A percentile compares a stretch with the other conserved stretches of the same genome.
These are phyloP conservation scores for Digitaria exilis DNA, from an alignment of 202 grass and related monocot genomes.

Conservation along the genomic window DNA sequence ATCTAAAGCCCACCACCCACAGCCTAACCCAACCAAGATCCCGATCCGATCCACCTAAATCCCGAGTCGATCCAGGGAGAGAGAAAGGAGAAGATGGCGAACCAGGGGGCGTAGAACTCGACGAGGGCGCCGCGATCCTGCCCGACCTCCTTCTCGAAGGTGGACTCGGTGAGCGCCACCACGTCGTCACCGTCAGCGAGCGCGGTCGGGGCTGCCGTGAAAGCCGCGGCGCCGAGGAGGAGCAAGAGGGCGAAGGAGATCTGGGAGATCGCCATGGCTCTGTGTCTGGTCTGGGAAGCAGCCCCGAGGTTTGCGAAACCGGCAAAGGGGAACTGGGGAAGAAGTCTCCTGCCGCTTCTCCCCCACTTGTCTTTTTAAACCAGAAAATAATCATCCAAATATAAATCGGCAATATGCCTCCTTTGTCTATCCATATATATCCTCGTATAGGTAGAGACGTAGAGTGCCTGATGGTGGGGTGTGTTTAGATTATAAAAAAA, in stretches of 20 bases:
- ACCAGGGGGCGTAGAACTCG: conserved; percentile 83
- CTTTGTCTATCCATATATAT: too few relatives aligned
- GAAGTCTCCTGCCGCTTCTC: neutral
- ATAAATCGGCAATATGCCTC: neutral
- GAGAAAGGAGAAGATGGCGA: neutral
- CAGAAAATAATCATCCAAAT: neutral
- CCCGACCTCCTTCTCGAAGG: conserved; percentile 75
- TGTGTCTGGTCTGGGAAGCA: neutral
- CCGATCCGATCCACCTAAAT: conserved; percentile 1
- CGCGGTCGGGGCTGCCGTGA: neutral
- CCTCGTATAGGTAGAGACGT: neutral
- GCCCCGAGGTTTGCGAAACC: conserved; percentile 16
- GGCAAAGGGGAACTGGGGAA: neutral
- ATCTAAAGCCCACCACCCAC: neutral
- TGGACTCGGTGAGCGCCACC: conserved; percentile 54
- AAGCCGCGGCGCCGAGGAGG: neutral
- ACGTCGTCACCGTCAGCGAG: conserved; percentile 49
- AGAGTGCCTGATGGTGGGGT: too few relatives aligned
- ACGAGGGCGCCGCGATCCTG: conserved; percentile 65
- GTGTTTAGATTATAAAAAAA: too few relatives aligned
- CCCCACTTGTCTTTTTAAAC: neutral
- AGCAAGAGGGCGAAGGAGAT: conserved; percentile 38
- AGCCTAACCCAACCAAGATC: neutral
- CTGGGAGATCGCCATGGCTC: conserved; percentile 42
- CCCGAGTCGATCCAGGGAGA: neutral